Evolutionary conservation across 441 rosid genomes (phyloP).

Genomic region (Bruguiera hainesii): DNA sequence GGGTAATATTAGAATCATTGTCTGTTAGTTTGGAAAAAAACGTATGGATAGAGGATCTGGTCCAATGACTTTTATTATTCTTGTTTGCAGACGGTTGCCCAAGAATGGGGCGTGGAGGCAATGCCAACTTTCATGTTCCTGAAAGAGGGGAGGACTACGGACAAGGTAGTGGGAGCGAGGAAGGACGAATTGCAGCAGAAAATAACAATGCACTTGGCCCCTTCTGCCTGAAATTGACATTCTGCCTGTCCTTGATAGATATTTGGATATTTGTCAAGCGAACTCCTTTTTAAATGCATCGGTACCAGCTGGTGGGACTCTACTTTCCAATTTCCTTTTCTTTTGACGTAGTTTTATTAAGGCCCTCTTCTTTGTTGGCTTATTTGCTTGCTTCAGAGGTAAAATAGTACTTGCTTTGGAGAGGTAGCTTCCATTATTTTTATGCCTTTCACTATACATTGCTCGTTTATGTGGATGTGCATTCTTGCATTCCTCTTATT

Average conservation of each 20-base stretch:
- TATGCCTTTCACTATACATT: no score
- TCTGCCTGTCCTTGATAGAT: background rate
- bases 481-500: no score
- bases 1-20: slow-evolving; percentile 32
- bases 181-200: slow-evolving; percentile 69
- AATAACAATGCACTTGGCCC: slow-evolving; percentile 53
- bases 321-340: no score
- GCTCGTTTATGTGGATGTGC: no score
- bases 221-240: slow-evolving; percentile 18
- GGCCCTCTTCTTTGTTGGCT: no score
- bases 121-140: slow-evolving; percentile 90
- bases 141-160: slow-evolving; percentile 71
- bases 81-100: slow-evolving; percentile 54
- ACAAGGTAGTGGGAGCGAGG: slow-evolving; percentile 82
- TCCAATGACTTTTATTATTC: background rate
- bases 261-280: background rate
- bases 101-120: slow-evolving; percentile 81
- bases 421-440: no score
- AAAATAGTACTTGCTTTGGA: no score
- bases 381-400: no score
- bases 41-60: background rate
- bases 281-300: background rate
- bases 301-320: background rate
- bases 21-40: no score
- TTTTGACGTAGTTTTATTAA: no score